Evolutionary conservation across 192 early-diverging fungal genomes (phyloP).

Genomic region (Backusella mclennaniae): DNA sequence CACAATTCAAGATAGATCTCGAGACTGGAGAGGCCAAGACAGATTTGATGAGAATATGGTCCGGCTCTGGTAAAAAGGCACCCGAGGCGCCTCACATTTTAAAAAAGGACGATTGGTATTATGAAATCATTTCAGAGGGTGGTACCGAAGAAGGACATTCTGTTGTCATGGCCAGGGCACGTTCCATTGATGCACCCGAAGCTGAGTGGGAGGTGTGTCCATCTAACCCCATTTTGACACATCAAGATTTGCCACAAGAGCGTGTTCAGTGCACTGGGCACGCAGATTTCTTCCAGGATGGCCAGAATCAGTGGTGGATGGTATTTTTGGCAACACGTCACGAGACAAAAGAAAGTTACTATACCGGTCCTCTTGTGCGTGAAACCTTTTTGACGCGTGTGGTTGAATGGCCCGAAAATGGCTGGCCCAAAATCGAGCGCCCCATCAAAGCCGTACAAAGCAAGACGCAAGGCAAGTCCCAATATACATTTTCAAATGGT

Average conservation of each 20-base stretch:
- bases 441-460: not conserved
- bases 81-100: not conserved
- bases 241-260: not conserved
- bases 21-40: not conserved
- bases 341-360: not conserved
- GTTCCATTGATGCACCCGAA: not conserved
- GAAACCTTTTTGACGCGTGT: not conserved
- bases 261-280: not conserved
- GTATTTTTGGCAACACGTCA: not conserved
- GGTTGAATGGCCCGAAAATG: not conserved
- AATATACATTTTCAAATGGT: not conserved
- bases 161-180: not conserved
- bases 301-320: not conserved
- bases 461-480: not conserved
- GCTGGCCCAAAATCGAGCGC: not conserved
- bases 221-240: not conserved
- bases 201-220: not conserved
- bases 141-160: not conserved
- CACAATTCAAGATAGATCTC: not conserved
- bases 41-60: not conserved
- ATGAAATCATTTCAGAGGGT: not conserved
- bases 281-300: not conserved
- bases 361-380: not conserved
- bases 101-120: slow-evolving; percentile 4
- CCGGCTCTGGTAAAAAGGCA: not conserved